Percentiles rank a stretch among this genome's conserved stretches.
These are phyloP conservation scores for Talaromyces stipitatus DNA, from an alignment of 495 filamentous ascomycete species.

Conservation along the genomic window DNA sequence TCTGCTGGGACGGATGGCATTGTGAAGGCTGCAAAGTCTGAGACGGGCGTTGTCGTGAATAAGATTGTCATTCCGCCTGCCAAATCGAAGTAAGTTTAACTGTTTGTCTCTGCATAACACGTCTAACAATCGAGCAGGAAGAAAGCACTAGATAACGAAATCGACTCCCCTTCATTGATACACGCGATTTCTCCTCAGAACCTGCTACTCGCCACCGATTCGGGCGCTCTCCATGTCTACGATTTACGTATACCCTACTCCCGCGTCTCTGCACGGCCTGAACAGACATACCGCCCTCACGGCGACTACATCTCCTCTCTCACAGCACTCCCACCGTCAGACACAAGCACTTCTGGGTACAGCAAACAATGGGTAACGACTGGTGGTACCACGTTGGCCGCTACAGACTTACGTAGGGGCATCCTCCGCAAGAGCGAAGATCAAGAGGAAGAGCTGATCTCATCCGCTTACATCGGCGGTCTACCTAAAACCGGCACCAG, in stretches of 20 bases:
- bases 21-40: conserved; percentile 74
- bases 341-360: conserved; percentile 72
- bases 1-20: conserved; percentile 86
- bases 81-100: conserved; percentile 29
- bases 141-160: conserved; percentile 12
- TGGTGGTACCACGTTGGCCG: conserved; percentile 79
- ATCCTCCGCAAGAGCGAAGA: conserved; percentile 82
- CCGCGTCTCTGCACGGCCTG: conserved; percentile 48
- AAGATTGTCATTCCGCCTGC: conserved; percentile 50
- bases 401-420: conserved; percentile 78
- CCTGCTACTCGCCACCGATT: conserved; percentile 84
- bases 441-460: conserved; percentile 86
- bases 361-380: conserved; percentile 90
- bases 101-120: neutral
- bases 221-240: conserved; percentile 79
- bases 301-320: conserved; percentile 90
- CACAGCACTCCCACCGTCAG: conserved; percentile 70
- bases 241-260: conserved; percentile 69
- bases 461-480: conserved; percentile 62
- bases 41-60: conserved; percentile 71
- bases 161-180: conserved; percentile 68
- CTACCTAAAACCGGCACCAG: conserved; percentile 53
- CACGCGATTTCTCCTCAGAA: conserved; percentile 80
- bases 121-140: conserved; percentile 13
- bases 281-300: conserved; percentile 77